Percentiles rank a stretch among this genome's conserved stretches.
Conservation (phyloP, 768 basidiomycete species). For the Phlebiopsis gigantea region DNA sequence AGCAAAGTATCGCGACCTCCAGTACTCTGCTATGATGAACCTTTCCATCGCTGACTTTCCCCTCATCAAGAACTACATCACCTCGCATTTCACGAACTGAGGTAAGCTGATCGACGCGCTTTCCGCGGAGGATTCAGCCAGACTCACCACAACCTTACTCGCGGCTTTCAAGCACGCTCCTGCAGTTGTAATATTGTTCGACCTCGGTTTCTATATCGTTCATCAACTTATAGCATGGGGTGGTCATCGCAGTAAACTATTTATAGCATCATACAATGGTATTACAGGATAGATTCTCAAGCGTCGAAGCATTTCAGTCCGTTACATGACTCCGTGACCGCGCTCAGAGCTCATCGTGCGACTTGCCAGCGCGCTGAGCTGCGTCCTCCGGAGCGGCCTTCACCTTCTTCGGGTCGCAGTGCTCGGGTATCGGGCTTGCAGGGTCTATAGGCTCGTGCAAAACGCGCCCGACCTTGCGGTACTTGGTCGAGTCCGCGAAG, state of each 20-base stretch:
- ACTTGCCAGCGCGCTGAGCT: conserved; percentile 6
- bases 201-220: too few relatives aligned
- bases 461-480: conserved; percentile 73
- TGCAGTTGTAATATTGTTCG: too few relatives aligned
- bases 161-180: too few relatives aligned
- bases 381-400: conserved; percentile 13
- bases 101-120: conserved; percentile 16
- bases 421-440: conserved; percentile 63
- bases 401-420: conserved; percentile 64
- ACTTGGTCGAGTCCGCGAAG: conserved; percentile 77
- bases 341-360: conserved; percentile 8
- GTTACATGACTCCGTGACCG: background rate
- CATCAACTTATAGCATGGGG: background rate
- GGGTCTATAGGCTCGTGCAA: conserved; percentile 75
- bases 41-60: conserved; percentile 84
- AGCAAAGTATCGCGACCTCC: conserved; percentile 55
- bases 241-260: background rate
- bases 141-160: too few relatives aligned
- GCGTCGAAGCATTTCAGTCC: too few relatives aligned
- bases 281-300: background rate
- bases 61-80: conserved; percentile 72
- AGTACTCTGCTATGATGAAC: conserved; percentile 53
- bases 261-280: background rate
- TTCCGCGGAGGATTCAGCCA: background rate
- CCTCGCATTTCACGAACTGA: conserved; percentile 54